Evolutionary conservation across 2,329 filamentous ascomycete species (phyloP).

Genomic region (Aspergillus flavus): DNA sequence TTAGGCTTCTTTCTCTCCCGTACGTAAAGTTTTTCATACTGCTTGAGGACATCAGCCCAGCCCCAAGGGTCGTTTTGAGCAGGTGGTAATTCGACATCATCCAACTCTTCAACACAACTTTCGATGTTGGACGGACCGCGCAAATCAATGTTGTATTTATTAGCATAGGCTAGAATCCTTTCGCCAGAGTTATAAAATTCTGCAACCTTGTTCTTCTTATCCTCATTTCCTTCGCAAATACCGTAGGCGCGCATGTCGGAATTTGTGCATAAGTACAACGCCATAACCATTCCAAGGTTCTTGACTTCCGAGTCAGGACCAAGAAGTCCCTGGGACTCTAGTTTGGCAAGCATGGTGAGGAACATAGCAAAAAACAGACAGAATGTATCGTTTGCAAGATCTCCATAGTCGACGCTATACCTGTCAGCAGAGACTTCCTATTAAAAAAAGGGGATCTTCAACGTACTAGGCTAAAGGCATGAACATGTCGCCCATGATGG

Average conservation of each 20-base stretch:
- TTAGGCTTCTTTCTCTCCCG: constrained; percentile 5
- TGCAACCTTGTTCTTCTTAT: neutral
- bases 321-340: constrained; percentile 39
- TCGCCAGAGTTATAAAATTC: neutral
- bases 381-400: neutral
- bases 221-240: neutral
- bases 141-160: constrained; percentile 20
- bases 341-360: constrained; percentile 42
- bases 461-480: constrained; percentile 25
- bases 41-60: neutral
- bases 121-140: constrained; percentile 24
- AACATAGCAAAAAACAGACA: constrained; percentile 29
- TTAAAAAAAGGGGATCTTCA: neutral
- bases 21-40: neutral
- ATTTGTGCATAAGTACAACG: constrained; percentile 30
- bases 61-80: constrained; percentile 6
- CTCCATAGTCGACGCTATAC: constrained; percentile 17
- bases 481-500: constrained; percentile 25
- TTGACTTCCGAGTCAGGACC: constrained; percentile 38
- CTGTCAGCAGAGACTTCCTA: neutral
- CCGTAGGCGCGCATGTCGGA: neutral
- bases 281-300: constrained; percentile 45
- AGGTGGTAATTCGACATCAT: constrained; percentile 30
- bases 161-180: constrained; percentile 21
- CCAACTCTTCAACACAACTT: constrained; percentile 23